These are phyloP conservation scores for Ampelomyces quisqualis DNA, from an alignment of 2,329 filamentous ascomycete species.

Conservation along the genomic window DNA sequence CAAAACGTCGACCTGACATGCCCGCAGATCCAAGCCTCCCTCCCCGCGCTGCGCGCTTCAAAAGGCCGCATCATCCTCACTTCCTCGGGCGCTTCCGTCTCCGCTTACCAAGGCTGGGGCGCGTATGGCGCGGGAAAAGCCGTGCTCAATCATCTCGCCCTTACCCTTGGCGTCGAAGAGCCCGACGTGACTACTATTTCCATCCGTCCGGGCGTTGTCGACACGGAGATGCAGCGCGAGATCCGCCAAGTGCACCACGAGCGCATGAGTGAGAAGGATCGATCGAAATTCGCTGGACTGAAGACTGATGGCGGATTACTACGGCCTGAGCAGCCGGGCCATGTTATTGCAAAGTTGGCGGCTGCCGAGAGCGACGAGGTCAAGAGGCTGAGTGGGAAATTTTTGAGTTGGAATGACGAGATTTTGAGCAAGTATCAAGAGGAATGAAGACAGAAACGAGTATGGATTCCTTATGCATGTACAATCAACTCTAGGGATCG, in stretches of 20 bases:
- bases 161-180: constrained; percentile 75
- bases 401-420: constrained; percentile 55
- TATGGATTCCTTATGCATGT: not conserved
- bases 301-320: constrained; percentile 72
- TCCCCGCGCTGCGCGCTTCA: constrained; percentile 67
- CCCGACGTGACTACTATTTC: constrained; percentile 70
- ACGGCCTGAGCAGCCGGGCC: constrained; percentile 78
- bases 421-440: constrained; percentile 28
- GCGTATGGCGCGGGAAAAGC: constrained; percentile 83
- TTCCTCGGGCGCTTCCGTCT: constrained; percentile 73
- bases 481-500: too few species aligned
- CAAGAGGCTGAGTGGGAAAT: constrained; percentile 71
- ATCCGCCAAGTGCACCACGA: constrained; percentile 71
- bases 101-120: constrained; percentile 71
- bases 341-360: constrained; percentile 80
- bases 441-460: constrained; percentile 4
- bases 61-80: constrained; percentile 74
- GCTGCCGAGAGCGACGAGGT: constrained; percentile 60
- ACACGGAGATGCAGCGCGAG: constrained; percentile 87
- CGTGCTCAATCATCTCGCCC: constrained; percentile 74
- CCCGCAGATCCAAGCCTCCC: constrained; percentile 65
- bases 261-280: constrained; percentile 60
- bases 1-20: too few species aligned
- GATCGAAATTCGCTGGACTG: constrained; percentile 65
- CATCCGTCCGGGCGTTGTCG: constrained; percentile 76